Percentiles rank a stretch among this genome's conserved stretches.
Evolutionary conservation across 495 filamentous ascomycete genomes (phyloP).

Genomic region (Choiromyces venosus): DNA sequence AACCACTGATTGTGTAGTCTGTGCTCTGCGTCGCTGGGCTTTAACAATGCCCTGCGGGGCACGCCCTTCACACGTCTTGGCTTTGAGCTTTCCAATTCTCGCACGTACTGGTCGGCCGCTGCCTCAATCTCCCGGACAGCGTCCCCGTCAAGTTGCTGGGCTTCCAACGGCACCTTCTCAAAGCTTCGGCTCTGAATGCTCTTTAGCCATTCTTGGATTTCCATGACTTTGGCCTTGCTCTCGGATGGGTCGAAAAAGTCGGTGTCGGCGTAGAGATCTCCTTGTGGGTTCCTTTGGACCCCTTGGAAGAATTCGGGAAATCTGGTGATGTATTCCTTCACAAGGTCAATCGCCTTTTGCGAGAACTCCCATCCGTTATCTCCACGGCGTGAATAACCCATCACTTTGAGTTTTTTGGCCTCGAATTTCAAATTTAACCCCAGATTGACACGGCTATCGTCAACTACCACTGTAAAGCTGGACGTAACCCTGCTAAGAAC

Average conservation of each 20-base stretch:
- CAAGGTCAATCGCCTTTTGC: slow-evolving; percentile 68
- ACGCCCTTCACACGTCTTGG: slow-evolving; percentile 62
- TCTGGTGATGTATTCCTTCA: slow-evolving; percentile 80
- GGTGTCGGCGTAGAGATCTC: slow-evolving; percentile 68
- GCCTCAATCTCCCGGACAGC: slow-evolving; percentile 74
- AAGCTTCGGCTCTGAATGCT: slow-evolving; percentile 81
- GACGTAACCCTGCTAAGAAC: slow-evolving; percentile 94
- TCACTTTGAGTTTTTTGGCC: slow-evolving; percentile 85
- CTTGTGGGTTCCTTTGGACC: slow-evolving; percentile 69
- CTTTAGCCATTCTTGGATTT: slow-evolving; percentile 89
- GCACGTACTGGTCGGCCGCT: slow-evolving; percentile 59
- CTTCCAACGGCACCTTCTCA: slow-evolving; percentile 87
- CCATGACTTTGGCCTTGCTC: slow-evolving; percentile 61
- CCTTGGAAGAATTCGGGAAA: slow-evolving; percentile 94
- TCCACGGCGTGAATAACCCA: slow-evolving; percentile 85
- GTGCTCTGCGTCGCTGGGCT: slow-evolving; percentile 87
- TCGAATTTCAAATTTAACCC: slow-evolving; percentile 97
- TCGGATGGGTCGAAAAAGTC: slow-evolving; percentile 74
- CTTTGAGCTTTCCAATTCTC: slow-evolving; percentile 43
- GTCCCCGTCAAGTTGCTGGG: slow-evolving; percentile 89
- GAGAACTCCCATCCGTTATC: slow-evolving; percentile 92
- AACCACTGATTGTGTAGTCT: slow-evolving; percentile 81
- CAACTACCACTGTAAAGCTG: slow-evolving; percentile 76
- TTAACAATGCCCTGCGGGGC: slow-evolving; percentile 78
- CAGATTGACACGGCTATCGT: slow-evolving; percentile 71